Percentiles rank a stretch among this genome's conserved stretches.
Conservation (phyloP, 371 early-diverging fungal species). For the Apophysomyces ossiformis region DNA sequence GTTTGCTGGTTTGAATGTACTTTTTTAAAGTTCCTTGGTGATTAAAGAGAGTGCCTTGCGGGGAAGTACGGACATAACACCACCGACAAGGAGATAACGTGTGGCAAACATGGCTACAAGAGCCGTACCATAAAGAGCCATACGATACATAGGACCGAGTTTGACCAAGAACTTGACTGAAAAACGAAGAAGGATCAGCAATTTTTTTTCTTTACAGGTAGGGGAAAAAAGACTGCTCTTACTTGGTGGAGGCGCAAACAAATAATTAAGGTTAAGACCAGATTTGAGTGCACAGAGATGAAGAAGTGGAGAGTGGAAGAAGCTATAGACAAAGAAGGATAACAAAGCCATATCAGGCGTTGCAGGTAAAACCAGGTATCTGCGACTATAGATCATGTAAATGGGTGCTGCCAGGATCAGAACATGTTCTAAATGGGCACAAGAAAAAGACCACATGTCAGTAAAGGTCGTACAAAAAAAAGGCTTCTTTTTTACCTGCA, state of each 20-base stretch:
- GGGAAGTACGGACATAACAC: conserved; percentile 26
- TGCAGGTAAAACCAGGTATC: conserved; percentile 59
- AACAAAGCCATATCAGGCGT: conserved; percentile 54
- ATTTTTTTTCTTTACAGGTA: too few relatives aligned
- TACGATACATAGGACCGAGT: conserved; percentile 45
- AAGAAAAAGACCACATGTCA: conserved; percentile 4
- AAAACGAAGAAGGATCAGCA: neutral
- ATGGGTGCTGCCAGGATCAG: conserved; percentile 58
- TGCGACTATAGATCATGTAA: conserved; percentile 62
- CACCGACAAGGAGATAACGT: conserved; percentile 27
- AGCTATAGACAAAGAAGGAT: conserved; percentile 60
- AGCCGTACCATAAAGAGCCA: conserved; percentile 42
- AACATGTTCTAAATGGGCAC: conserved; percentile 50
- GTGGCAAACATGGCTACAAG: conserved; percentile 33
- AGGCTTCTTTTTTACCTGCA: conserved; percentile 46
- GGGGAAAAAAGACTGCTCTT: conserved; percentile 19
- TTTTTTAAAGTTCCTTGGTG: neutral
- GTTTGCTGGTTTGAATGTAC: too few relatives aligned
- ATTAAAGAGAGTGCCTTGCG: conserved; percentile 19
- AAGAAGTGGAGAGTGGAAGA: conserved; percentile 62
- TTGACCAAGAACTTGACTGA: conserved; percentile 45
- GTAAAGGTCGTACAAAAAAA: conserved; percentile 4
- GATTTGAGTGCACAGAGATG: conserved; percentile 55
- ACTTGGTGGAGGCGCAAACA: conserved; percentile 64
- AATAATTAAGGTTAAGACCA: conserved; percentile 65